phyloP scores from a whole-genome alignment of 1,139 yeast species.

The Saccharomyces hybrid region DNA sequence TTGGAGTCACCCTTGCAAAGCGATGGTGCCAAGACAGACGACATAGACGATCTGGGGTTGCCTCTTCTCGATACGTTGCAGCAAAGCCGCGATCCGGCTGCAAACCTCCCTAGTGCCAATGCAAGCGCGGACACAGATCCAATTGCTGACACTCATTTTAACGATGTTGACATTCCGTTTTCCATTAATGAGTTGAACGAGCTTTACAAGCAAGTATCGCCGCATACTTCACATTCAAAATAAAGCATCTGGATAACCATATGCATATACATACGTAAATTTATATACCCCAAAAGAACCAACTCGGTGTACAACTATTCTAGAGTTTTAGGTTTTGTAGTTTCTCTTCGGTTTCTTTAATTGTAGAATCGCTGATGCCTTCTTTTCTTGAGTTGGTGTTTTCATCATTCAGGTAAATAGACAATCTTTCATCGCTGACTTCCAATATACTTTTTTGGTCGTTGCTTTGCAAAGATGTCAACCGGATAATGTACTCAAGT shows the following conservation, averaged over 20 bases:
- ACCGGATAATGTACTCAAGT: constrained; percentile 57
- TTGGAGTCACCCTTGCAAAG: background rate
- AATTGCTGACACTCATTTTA: background rate
- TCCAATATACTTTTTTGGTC: constrained; percentile 51
- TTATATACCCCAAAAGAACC: background rate
- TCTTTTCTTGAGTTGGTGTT: constrained; percentile 25
- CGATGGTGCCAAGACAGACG: background rate
- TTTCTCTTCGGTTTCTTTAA: background rate
- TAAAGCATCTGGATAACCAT: background rate
- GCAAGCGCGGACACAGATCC: background rate
- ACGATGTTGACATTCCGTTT: background rate
- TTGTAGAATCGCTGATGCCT: constrained; percentile 1
- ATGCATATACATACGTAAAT: background rate
- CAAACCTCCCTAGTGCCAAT: background rate
- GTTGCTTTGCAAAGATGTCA: constrained; percentile 53
- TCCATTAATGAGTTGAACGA: background rate
- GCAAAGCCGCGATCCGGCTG: background rate
- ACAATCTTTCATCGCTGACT: constrained; percentile 59
- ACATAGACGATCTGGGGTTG: background rate
- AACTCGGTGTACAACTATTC: constrained; percentile 1
- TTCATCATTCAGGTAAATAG: constrained; percentile 59
- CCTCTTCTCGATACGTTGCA: background rate
- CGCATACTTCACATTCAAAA: background rate
- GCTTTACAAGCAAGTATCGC: background rate
- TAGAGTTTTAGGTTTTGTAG: background rate